Conservation (phyloP, 2,329 filamentous ascomycete genomes). For the Ilyonectria destructans region DNA sequence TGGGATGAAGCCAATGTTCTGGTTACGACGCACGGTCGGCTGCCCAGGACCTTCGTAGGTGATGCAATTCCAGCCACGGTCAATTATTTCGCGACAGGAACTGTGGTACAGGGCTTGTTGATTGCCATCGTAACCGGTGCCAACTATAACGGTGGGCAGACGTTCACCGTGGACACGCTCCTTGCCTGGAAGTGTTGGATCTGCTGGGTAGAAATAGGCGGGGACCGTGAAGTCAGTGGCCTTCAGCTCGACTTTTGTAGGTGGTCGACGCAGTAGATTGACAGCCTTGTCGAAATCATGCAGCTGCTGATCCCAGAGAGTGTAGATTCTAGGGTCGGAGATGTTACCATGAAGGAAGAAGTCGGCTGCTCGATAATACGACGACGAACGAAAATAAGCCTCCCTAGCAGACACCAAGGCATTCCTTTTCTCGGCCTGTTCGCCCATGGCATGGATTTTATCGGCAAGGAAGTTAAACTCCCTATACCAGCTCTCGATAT, state of each 20-base stretch:
- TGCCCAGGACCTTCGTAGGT: constrained; percentile 32
- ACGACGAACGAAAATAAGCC: constrained; percentile 57
- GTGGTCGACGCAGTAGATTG: constrained; percentile 52
- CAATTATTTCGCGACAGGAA: constrained; percentile 52
- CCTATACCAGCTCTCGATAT: constrained; percentile 28
- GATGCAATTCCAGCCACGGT: constrained; percentile 56
- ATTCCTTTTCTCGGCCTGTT: constrained; percentile 1
- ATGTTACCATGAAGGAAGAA: constrained; percentile 61
- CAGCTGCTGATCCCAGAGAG: constrained; percentile 55
- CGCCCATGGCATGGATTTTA: constrained; percentile 16
- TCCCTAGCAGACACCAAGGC: constrained; percentile 42
- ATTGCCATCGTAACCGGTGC: constrained; percentile 59
- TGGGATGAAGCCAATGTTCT: constrained; percentile 29
- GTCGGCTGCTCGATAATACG: constrained; percentile 60
- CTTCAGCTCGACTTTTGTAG: constrained; percentile 52
- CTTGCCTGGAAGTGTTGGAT: constrained; percentile 2
- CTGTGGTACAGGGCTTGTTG: constrained; percentile 62
- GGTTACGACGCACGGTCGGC: constrained; percentile 28
- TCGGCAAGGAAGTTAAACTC: constrained; percentile 28
- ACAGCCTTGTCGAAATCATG: constrained; percentile 58
- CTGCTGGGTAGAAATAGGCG: constrained; percentile 51
- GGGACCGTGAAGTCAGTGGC: constrained; percentile 53
- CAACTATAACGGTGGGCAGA: constrained; percentile 58
- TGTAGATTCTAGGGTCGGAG: constrained; percentile 57
- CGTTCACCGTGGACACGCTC: neutral